phyloP scores from a whole-genome alignment of 2,329 filamentous ascomycete species.

The Ascochyta pisi region DNA sequence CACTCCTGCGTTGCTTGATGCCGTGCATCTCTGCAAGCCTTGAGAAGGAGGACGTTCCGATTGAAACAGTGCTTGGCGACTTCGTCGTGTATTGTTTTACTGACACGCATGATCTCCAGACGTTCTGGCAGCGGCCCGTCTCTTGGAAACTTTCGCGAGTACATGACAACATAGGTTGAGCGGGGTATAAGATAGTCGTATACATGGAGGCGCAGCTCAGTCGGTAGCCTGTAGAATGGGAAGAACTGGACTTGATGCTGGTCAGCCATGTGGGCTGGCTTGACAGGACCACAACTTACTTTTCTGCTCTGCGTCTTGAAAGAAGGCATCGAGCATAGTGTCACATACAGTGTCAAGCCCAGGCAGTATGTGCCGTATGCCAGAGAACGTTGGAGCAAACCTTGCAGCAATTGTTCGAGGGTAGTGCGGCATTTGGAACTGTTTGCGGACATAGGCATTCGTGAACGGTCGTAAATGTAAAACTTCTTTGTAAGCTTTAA shows the following conservation, averaged over 20 bases:
- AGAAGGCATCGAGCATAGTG: conserved; percentile 23
- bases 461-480: conserved; percentile 20
- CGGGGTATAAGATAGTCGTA: conserved; percentile 29
- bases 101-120: conserved; percentile 28
- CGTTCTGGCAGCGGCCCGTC: conserved; percentile 3
- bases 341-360: conserved; percentile 27
- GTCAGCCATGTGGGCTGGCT: conserved; percentile 7
- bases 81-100: conserved; percentile 27
- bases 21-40: conserved; percentile 2
- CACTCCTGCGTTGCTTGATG: conserved; percentile 2
- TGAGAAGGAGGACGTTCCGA: conserved; percentile 21
- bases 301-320: conserved; percentile 20
- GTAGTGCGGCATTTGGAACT: neutral
- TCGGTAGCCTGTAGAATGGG: conserved; percentile 30
- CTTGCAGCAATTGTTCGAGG: neutral
- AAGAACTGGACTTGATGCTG: conserved; percentile 26
- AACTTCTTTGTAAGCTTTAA: conserved; percentile 27
- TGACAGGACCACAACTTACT: conserved; percentile 15
- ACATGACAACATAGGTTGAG: conserved; percentile 11
- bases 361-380: conserved; percentile 24
- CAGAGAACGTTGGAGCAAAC: conserved; percentile 31
- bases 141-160: neutral
- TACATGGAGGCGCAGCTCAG: conserved; percentile 32
- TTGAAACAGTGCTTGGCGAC: conserved; percentile 24
- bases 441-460: conserved; percentile 21